phyloP scores from a whole-genome alignment of 2,329 filamentous ascomycete genomes.

The Aspergillus pseudoglaucus region DNA sequence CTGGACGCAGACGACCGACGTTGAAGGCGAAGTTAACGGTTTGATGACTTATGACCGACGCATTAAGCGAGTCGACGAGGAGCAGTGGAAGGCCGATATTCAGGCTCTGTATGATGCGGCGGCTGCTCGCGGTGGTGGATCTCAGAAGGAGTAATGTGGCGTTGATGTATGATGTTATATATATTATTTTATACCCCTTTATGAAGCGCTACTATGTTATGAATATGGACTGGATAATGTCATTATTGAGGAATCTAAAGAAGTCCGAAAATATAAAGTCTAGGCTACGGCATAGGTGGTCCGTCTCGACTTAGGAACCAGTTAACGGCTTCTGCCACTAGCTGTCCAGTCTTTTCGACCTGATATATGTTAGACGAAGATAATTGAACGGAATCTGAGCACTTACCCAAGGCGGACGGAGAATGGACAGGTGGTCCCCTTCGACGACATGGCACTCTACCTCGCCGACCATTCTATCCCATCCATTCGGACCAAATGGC shows the following conservation, averaged over 20 bases:
- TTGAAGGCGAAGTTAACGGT: conserved; percentile 69
- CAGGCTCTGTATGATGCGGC: conserved; percentile 54
- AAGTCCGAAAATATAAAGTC: neutral
- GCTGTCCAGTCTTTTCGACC: neutral
- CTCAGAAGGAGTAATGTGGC: neutral
- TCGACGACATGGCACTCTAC: neutral
- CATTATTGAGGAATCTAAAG: neutral
- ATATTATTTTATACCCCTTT: neutral
- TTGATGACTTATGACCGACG: conserved; percentile 63
- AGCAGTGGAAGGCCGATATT: conserved; percentile 57
- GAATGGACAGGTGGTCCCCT: neutral
- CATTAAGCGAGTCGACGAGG: conserved; percentile 46
- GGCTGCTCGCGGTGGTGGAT: conserved; percentile 10
- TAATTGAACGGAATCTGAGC: neutral
- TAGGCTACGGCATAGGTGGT: too few relatives aligned
- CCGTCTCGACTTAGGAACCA: neutral
- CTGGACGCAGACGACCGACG: conserved; percentile 69
- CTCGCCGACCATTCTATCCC: neutral
- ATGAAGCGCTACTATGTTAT: neutral
- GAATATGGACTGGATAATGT: too few relatives aligned
- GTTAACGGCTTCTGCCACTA: neutral
- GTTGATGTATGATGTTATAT: neutral
- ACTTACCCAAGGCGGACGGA: neutral
- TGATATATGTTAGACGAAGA: neutral
- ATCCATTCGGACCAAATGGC: neutral